Evolutionary conservation across 2,329 filamentous ascomycete genomes (phyloP), one percentile per base, ranked within the genome.

Genomic region (Microcera coccophila): DNA sequence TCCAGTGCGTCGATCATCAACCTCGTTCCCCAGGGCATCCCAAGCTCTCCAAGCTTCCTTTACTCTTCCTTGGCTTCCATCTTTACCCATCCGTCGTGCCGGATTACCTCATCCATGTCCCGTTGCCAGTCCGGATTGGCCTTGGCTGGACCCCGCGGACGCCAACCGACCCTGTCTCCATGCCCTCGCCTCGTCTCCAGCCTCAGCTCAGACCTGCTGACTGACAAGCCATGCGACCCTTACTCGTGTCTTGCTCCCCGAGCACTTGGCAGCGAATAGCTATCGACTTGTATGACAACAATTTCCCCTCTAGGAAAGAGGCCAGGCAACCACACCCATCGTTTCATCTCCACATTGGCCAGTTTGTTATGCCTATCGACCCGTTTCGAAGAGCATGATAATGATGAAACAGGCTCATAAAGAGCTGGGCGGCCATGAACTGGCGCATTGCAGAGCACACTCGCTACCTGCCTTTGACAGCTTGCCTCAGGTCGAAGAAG

Each of bases 221-320:
- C 50, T 57, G 45, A 44, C 39, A 51, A 19, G 34, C 48, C 39
- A 54, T 56, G 53, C 51, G 49, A 57, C 49, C 50, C 47, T n/a
- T 49, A 36, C 35, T n/a, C 39, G 32, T 37, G 33, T 18, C 22
- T 26, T 20, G 10, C 5, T 11, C 15, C 33, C 16, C 17, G 10
- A 16, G 15, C 9, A n/a, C 33, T 20, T 35, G 11, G n/a, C 33
- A 7, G 33, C 33, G 20, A 35, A 20, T 16, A 32, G 15, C n/a
- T 8, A 8, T 9, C 7, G 29, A 32, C 29, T n/a, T n/a, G n/a
- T n/a, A 32, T n/a, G 29, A 8, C 29, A 32, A n/a, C 29, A 26
- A 26, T 7, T 26, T 26, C 22, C 7, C 22, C 22, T 26, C 12
- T 7, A 26, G 12, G 12, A 12, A 7, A 26, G 22, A 26, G 12